phyloP scores from a whole-genome alignment of 2,329 filamentous ascomycete genomes.

The Trichothecium sympodiale region DNA sequence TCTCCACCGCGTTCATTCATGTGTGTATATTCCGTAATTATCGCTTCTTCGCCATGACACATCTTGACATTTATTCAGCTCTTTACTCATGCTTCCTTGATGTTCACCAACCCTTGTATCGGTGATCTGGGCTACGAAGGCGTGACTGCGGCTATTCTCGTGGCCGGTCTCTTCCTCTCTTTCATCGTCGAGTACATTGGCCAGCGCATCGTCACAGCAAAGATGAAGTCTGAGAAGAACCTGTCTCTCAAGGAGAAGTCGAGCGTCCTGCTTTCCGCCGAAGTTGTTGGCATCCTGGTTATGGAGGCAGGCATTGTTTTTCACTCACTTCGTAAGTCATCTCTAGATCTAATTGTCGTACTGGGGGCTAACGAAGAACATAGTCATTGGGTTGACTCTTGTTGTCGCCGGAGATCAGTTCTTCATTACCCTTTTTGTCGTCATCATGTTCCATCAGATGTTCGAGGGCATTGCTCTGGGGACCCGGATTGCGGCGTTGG shows the following conservation, averaged over 20 bases:
- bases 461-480: slow-evolving; percentile 69
- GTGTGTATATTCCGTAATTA: slow-evolving; percentile 30
- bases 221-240: slow-evolving; percentile 15
- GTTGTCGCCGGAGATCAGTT: slow-evolving; percentile 47
- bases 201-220: slow-evolving; percentile 41
- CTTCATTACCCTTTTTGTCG: slow-evolving; percentile 47
- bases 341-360: not conserved
- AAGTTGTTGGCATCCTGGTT: slow-evolving; percentile 52
- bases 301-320: slow-evolving; percentile 67
- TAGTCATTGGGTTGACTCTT: slow-evolving; percentile 53
- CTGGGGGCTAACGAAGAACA: slow-evolving; percentile 2
- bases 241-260: slow-evolving; percentile 15
- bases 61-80: slow-evolving; percentile 34
- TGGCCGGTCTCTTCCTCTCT: slow-evolving; percentile 63
- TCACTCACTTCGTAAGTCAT: slow-evolving; percentile 52
- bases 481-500: slow-evolving; percentile 54
- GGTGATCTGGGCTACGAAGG: slow-evolving; percentile 56
- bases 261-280: slow-evolving; percentile 20
- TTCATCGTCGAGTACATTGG: slow-evolving; percentile 61
- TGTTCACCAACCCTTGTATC: slow-evolving; percentile 62
- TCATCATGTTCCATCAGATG: slow-evolving; percentile 70
- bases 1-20: slow-evolving; percentile 61
- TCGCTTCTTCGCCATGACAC: not conserved
- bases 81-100: slow-evolving; percentile 60
- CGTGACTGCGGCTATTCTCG: slow-evolving; percentile 58